phyloP scores from a whole-genome alignment of 2,329 filamentous ascomycete species.

The Pestalotiopsis sp. region DNA sequence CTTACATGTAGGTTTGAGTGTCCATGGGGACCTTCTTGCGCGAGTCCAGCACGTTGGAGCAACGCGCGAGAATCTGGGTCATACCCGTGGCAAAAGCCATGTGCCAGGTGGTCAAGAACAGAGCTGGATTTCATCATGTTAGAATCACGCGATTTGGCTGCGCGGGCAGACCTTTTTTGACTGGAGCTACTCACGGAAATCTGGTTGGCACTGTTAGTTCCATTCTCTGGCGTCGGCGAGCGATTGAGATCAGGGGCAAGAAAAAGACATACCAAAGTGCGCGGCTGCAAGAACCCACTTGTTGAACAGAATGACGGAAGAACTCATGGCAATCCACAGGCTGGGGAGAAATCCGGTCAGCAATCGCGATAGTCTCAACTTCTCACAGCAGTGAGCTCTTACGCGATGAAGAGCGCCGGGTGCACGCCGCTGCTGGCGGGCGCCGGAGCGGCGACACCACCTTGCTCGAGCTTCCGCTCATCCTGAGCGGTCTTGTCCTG shows the following conservation, averaged over 20 bases:
- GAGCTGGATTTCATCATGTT: conserved; percentile 35
- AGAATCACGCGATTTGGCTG: neutral
- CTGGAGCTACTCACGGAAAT: conserved; percentile 24
- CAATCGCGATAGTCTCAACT: neutral
- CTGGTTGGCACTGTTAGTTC: conserved; percentile 20
- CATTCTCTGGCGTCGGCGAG: neutral
- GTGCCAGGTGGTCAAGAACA: conserved; percentile 71
- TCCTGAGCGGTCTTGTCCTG: conserved; percentile 12
- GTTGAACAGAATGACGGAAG: conserved; percentile 88
- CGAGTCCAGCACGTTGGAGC: conserved; percentile 64
- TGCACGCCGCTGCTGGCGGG: conserved; percentile 11
- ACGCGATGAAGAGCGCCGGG: conserved; percentile 11
- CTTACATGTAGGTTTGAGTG: conserved; percentile 57
- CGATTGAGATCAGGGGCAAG: neutral
- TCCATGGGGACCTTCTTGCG: conserved; percentile 66
- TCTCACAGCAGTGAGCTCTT: conserved; percentile 1
- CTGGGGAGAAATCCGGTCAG: conserved; percentile 32
- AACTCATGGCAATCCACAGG: conserved; percentile 85
- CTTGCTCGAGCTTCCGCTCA: conserved; percentile 14
- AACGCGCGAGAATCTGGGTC: conserved; percentile 68
- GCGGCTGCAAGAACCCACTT: conserved; percentile 82
- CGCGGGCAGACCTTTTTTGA: neutral
- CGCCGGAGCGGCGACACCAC: conserved; percentile 9
- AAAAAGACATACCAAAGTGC: conserved; percentile 66
- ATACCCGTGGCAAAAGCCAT: conserved; percentile 67